Percentiles rank a stretch among this genome's conserved stretches.
Evolutionary conservation across 1,284 basidiomycete species (phyloP).

Genomic region (Takashimella koratensis): DNA sequence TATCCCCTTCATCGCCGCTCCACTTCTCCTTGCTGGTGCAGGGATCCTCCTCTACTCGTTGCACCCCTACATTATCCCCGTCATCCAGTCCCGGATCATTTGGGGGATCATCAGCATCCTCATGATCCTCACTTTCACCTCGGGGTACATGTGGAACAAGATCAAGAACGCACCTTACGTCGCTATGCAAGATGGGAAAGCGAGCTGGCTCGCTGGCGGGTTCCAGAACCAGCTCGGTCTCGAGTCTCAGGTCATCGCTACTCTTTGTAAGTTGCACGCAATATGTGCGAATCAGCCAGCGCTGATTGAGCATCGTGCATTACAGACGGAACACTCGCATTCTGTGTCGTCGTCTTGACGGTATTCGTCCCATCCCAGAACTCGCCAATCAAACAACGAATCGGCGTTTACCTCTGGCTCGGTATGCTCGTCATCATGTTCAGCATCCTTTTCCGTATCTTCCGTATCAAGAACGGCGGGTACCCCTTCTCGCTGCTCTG

Average conservation of each 20-base stretch:
- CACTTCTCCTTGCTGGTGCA: constrained; percentile 48
- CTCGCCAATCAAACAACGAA: constrained; percentile 70
- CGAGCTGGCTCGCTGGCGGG: constrained; percentile 79
- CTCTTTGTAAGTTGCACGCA: constrained; percentile 66
- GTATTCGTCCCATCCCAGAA: constrained; percentile 74
- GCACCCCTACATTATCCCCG: constrained; percentile 55
- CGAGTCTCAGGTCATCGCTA: constrained; percentile 82
- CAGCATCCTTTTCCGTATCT: constrained; percentile 81
- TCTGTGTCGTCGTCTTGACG: constrained; percentile 77
- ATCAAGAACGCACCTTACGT: constrained; percentile 79
- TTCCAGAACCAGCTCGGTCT: constrained; percentile 89
- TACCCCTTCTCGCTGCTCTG: constrained; percentile 33
- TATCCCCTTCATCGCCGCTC: constrained; percentile 60
- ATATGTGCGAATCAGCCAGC: not conserved
- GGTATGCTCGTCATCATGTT: constrained; percentile 78
- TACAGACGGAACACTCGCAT: constrained; percentile 75
- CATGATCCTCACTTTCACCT: constrained; percentile 75
- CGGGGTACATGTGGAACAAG: constrained; percentile 94
- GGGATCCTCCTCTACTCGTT: constrained; percentile 47
- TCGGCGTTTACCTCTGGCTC: constrained; percentile 87
- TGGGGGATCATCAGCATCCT: constrained; percentile 65
- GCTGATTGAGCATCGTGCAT: not conserved
- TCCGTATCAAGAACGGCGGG: constrained; percentile 81
- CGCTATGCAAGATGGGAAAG: constrained; percentile 50
- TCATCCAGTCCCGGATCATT: constrained; percentile 61